Evolutionary conservation across 768 basidiomycete genomes (phyloP).

Genomic region (Serpula lacrymans): DNA sequence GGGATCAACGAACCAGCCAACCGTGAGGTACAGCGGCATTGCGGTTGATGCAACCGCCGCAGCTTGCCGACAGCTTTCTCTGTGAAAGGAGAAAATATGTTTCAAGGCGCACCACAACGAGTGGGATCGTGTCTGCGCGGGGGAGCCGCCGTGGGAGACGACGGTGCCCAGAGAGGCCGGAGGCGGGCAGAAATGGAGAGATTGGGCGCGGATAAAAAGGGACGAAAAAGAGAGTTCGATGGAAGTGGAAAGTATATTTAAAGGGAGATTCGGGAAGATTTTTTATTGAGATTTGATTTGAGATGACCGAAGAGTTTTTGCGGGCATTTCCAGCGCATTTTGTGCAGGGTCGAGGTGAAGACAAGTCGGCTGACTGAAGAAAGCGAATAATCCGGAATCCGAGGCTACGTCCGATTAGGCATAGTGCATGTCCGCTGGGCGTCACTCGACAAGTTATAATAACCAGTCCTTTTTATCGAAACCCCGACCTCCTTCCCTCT

Average conservation of each 20-base stretch:
- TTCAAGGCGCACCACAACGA: not conserved
- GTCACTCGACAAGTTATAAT: slow-evolving; percentile 33
- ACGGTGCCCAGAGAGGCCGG: no score
- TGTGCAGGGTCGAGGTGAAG: slow-evolving; percentile 26
- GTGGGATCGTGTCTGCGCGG: not conserved
- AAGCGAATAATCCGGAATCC: slow-evolving; percentile 51
- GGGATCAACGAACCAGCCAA: slow-evolving; percentile 54
- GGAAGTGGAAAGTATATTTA: slow-evolving; percentile 13
- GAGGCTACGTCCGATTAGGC: slow-evolving; percentile 29
- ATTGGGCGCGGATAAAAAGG: no score
- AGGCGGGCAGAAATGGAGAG: not conserved
- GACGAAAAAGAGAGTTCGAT: slow-evolving; percentile 10
- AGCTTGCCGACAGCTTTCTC: slow-evolving; percentile 20
- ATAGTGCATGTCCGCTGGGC: slow-evolving; percentile 16
- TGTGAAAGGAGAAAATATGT: slow-evolving; percentile 6
- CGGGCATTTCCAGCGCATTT: not conserved
- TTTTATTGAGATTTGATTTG: slow-evolving; percentile 29
- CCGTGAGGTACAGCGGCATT: slow-evolving; percentile 26
- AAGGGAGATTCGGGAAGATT: slow-evolving; percentile 14
- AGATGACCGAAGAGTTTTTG: slow-evolving; percentile 23
- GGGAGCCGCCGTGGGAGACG: no score
- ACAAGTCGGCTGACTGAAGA: slow-evolving; percentile 35
- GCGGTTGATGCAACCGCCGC: slow-evolving; percentile 22
- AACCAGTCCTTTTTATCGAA: slow-evolving; percentile 38
- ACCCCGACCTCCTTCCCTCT: slow-evolving; percentile 48